Percentiles rank a stretch among this genome's conserved stretches.
Evolutionary conservation across 108 stramenopile species (phyloP).

Genomic region (Schizochytrium sp.): DNA sequence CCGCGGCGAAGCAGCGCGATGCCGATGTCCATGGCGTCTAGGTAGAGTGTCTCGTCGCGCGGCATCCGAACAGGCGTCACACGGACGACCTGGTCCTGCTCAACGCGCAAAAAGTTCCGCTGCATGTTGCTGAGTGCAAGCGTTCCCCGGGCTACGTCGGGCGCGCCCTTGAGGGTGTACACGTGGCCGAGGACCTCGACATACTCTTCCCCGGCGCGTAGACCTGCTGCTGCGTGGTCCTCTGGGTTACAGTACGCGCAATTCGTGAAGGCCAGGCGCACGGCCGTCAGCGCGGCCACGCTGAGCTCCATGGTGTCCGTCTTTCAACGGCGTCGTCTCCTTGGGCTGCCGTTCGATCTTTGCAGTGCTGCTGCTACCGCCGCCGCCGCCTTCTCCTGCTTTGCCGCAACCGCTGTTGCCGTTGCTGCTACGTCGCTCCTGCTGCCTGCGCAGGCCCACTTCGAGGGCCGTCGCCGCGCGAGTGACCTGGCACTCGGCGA

Average conservation of each 20-base stretch:
- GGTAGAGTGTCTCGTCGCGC: background rate
- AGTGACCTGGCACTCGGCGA: too few relatives aligned
- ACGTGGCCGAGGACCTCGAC: background rate
- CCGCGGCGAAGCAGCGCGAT: background rate
- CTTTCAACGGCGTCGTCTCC: too few relatives aligned
- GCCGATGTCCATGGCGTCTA: background rate
- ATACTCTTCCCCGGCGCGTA: background rate
- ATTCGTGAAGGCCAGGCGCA: constrained; percentile 4
- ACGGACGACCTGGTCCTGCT: background rate
- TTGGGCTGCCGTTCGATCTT: too few relatives aligned
- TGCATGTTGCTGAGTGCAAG: background rate
- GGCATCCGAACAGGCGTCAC: background rate
- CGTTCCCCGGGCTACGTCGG: background rate
- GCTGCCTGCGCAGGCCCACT: too few relatives aligned
- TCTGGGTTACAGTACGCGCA: background rate
- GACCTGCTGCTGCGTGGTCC: background rate
- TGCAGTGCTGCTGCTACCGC: too few relatives aligned
- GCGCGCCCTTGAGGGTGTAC: background rate
- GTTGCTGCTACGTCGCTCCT: too few relatives aligned
- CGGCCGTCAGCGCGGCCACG: background rate
- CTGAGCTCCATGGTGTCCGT: background rate
- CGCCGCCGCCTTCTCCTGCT: too few relatives aligned
- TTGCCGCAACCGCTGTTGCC: too few relatives aligned
- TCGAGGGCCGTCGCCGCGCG: too few relatives aligned
- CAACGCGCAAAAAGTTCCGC: background rate